Base-by-base conservation (phyloP, 192 early-diverging fungal genomes). In the Podila minutissima region DNA sequence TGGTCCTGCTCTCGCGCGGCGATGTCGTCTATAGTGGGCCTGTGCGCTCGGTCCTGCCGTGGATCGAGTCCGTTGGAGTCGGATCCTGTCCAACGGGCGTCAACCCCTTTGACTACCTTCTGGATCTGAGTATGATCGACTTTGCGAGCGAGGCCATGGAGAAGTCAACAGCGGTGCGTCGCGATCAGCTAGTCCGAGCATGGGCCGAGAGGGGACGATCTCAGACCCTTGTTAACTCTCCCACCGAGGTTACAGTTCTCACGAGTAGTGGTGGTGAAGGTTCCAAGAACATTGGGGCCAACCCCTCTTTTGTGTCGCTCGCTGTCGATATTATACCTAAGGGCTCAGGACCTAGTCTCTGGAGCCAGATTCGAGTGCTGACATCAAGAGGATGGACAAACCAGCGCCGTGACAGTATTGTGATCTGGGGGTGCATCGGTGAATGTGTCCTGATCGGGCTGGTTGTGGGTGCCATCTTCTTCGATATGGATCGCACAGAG, bases 21-120 rank as follows among this genome's bases (percentile, higher is more conserved):
- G 77, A 81, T 69, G 71, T 81, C 24, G 38, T 81, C 5, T 81
- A 81, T 35, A 81, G 77, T 61, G 77, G 77, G 20, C 67, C 77
- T 24, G 71, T 81, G 48, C 65, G 70, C 1, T 81, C 77, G 20
- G 77, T 73, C 26, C 66, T 81, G 7, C 71, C 77, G 5, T 81
- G 71, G 71, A 73, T 81, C 20, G 77, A 81, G 48, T 64, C 66
- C 1, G 68, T 57, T 12, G 71, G 77, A 5, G 55, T 81, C 0
- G 71, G 71, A 28, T 32, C 71, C 33, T 81, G 77, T 62, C 77
- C 77, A n/a, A 55, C 61, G 2, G 77, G 69, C 8, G 71, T 71
- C 19, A 81, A 81, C 32, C 77, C 77, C 9, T 81, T 81, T 31
- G 77, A 81, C 46, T 81, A 81, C 57, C 57, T 81, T 9, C 62